These are phyloP conservation scores for Dalbergia cochinchinensis DNA, from an alignment of 306 rosid genomes.

Conservation along the genomic window DNA sequence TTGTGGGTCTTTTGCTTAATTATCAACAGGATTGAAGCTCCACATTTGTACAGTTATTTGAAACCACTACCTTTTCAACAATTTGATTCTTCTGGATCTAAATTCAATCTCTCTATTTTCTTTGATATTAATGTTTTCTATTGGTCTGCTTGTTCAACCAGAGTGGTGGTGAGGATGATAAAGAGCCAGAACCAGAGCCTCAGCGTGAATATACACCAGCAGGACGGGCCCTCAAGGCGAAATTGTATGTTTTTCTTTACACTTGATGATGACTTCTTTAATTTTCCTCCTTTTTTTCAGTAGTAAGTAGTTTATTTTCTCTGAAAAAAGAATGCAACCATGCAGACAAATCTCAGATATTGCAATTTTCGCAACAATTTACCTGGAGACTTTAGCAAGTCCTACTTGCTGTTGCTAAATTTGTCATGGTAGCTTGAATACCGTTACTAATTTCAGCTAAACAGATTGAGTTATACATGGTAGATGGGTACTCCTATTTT, in stretches of 20 bases:
- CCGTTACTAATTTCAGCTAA: neutral
- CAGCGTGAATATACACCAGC: conserved; percentile 96
- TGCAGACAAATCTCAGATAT: too few relatives aligned
- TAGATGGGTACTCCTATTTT: conserved; percentile 9
- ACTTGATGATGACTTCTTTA: neutral
- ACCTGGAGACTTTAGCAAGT: conserved; percentile 19
- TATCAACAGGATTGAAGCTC: too few relatives aligned
- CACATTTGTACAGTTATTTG: too few relatives aligned
- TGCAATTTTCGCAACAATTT: too few relatives aligned
- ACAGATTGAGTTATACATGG: conserved; percentile 17
- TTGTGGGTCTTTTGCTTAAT: too few relatives aligned
- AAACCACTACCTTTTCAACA: too few relatives aligned
- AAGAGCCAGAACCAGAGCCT: conserved; percentile 87
- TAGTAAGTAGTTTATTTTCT: too few relatives aligned
- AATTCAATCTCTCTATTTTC: neutral
- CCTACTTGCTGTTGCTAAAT: conserved; percentile 34
- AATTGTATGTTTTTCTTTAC: conserved; percentile 69
- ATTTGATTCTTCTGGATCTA: too few relatives aligned
- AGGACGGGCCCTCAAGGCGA: conserved; percentile 89
- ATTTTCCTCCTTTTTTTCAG: neutral
- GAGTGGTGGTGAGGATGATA: conserved; percentile 88
- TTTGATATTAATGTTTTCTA: conserved; percentile 31
- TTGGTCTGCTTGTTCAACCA: conserved; percentile 56
- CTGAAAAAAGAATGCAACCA: too few relatives aligned
- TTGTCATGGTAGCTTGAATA: conserved; percentile 24